Base-by-base conservation (phyloP, 2,329 filamentous ascomycete species). In the Fusarium sarcochroum region DNA sequence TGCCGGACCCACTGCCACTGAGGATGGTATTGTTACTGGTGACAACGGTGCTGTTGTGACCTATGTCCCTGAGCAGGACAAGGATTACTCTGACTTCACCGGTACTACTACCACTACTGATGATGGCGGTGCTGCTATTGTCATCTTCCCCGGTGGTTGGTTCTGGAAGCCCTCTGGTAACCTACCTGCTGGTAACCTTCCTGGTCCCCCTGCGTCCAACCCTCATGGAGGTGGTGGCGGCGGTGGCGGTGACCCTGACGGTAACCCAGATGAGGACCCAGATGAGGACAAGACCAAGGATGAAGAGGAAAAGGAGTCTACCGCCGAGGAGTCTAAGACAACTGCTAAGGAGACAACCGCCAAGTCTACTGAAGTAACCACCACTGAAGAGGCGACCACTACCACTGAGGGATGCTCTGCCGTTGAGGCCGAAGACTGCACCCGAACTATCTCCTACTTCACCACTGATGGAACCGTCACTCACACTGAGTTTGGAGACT, bases 391-490 rank as follows among this genome's bases (percentile, higher is more conserved):
- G 14, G 55, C 45, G 1, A 61, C 58, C 18, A 60, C 55, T 4
- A 60, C 58, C 2, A 60, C 45, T 1, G 58, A 60, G 38, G 55
- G 30, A 3, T 61, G 58, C 11, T 60, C 55, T 1, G 58, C 58
- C 2, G 58, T 60, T 15, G 58, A 52, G 20, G 37, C 60, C 8
- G 58, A 61, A 13, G 45, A 61, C 15, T 61, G 58, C 9, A 61
- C 58, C 3, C 48, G 58, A 1, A 61, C 55, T 1, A 61, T 61
- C 25, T 61, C 58, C 1, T 61, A 61, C 25, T 61, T 37, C n/a
- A 61, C 58, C 3, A 60, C 58, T 0, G 58, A 61, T 0, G 58
- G 58, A 0, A 61, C 58, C 1, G 30, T 60, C 1, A 61, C 58
- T 5, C 45, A 61, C n/a, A 61, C 58, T 1, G 58, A 61, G 38